phyloP scores from a whole-genome alignment of 345 rosid species.

The Xanthoceras sorbifolium region DNA sequence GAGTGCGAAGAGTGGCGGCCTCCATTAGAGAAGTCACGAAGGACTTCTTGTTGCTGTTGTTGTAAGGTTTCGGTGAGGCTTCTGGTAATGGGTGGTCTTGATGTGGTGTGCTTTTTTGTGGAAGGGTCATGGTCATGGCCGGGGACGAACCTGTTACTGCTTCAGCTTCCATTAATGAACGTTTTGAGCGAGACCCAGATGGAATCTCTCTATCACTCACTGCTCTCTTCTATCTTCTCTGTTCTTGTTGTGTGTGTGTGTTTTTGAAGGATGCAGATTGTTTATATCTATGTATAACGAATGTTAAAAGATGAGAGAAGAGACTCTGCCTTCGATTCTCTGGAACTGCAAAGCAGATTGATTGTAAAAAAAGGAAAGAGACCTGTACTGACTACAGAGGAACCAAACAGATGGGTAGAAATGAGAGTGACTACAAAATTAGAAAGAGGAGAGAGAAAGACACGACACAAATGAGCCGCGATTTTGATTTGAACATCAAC shows the following conservation, averaged over 20 bases:
- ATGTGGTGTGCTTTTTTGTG: conserved; percentile 33
- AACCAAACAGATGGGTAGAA: background rate
- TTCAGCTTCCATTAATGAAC: conserved; percentile 37
- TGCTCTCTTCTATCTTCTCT: background rate
- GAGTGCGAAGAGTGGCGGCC: conserved; percentile 61
- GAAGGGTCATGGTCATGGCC: conserved; percentile 23
- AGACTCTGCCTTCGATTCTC: conserved; percentile 6
- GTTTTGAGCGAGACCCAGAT: conserved; percentile 21
- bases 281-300: background rate
- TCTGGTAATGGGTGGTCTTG: conserved; percentile 19
- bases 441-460: background rate
- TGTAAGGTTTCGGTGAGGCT: conserved; percentile 42
- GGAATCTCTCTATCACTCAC: conserved; percentile 8
- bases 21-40: conserved; percentile 77
- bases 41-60: conserved; percentile 48
- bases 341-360: conserved; percentile 13
- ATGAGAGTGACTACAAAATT: conserved; percentile 1
- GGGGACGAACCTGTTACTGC: conserved; percentile 41
- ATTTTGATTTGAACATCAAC: conserved; percentile 21
- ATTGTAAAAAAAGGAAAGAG: background rate
- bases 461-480: conserved; percentile 14
- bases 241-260: background rate
- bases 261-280: background rate
- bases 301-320: background rate
- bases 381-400: background rate